A percentile compares a stretch with the other conserved stretches of the same genome.
Evolutionary conservation across 2,329 filamentous ascomycete species (phyloP).

Genomic region (Aspergillus glaucus): DNA sequence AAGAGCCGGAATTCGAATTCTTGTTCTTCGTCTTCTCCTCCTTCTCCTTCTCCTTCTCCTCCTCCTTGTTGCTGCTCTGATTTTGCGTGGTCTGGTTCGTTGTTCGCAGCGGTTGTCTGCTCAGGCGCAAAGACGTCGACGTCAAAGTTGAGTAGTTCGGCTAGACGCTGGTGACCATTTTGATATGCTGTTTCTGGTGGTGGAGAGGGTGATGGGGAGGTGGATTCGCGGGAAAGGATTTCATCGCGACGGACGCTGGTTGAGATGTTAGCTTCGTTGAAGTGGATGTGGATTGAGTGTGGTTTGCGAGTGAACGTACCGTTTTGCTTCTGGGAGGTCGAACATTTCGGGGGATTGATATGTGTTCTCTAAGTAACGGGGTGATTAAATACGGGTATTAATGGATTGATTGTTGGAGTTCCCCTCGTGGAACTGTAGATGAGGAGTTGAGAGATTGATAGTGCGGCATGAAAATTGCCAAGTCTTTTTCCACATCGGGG

Average conservation of each 20-base stretch:
- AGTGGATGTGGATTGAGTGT: background rate
- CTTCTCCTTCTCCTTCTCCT: constrained; percentile 1
- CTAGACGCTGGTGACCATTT: constrained; percentile 27
- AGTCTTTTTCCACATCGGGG: background rate
- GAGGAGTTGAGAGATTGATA: background rate
- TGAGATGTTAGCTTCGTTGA: background rate
- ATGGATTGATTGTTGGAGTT: too few species aligned
- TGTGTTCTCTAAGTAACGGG: background rate
- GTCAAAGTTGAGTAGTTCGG: constrained; percentile 29
- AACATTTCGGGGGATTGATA: constrained; percentile 22
- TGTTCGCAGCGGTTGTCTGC: background rate
- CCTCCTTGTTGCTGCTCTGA: background rate
- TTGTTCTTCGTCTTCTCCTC: constrained; percentile 32
- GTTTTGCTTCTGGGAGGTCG: constrained; percentile 31
- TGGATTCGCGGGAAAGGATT: constrained; percentile 24
- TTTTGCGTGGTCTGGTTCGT: constrained; percentile 5
- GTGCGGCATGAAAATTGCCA: constrained; percentile 1
- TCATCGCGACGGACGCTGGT: constrained; percentile 33
- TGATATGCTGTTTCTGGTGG: constrained; percentile 18
- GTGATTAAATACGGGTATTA: background rate
- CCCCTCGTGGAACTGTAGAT: background rate
- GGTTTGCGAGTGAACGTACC: constrained; percentile 16
- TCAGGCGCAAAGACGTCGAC: constrained; percentile 9
- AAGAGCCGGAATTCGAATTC: constrained; percentile 41
- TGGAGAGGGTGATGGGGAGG: constrained; percentile 26